phyloP scores from a whole-genome alignment of 1,139 yeast species.

The Geotrichum restrictum region DNA sequence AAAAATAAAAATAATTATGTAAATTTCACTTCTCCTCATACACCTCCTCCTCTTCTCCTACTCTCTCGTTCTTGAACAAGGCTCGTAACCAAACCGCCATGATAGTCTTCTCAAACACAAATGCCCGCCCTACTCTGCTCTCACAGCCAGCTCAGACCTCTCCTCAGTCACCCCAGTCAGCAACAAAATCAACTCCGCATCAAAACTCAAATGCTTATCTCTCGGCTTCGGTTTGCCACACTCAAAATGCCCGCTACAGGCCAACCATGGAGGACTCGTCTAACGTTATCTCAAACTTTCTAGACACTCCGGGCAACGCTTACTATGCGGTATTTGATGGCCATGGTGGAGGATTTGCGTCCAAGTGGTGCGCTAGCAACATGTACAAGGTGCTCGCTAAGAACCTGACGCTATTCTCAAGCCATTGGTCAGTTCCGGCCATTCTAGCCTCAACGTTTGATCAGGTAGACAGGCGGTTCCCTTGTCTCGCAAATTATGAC shows the following conservation, averaged over 20 bases:
- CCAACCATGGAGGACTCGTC: conserved; percentile 87
- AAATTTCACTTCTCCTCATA: too few relatives aligned
- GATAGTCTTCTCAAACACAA: too few relatives aligned
- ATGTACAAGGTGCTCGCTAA: conserved; percentile 46
- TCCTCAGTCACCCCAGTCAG: too few relatives aligned
- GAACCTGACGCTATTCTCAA: conserved; percentile 15
- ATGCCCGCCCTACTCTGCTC: too few relatives aligned
- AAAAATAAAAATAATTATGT: too few relatives aligned
- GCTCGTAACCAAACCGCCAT: too few relatives aligned
- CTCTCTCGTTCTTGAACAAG: too few relatives aligned
- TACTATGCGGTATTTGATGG: conserved; percentile 89
- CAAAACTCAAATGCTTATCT: not conserved
- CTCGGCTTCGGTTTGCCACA: conserved; percentile 15
- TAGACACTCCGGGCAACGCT: conserved; percentile 82
- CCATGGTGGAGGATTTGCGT: conserved; percentile 81
- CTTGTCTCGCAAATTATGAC: conserved; percentile 11
- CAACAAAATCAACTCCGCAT: not conserved
- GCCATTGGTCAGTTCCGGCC: conserved; percentile 18
- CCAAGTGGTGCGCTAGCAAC: conserved; percentile 84
- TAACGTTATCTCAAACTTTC: conserved; percentile 78
- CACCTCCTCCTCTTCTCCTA: too few relatives aligned
- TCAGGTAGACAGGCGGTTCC: conserved; percentile 23
- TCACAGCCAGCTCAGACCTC: too few relatives aligned
- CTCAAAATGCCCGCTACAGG: conserved; percentile 45
- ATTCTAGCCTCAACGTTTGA: conserved; percentile 28